These are phyloP conservation scores for Paracoccidioides lutzii DNA, from an alignment of 2,329 filamentous ascomycete species.

Conservation along the genomic window DNA sequence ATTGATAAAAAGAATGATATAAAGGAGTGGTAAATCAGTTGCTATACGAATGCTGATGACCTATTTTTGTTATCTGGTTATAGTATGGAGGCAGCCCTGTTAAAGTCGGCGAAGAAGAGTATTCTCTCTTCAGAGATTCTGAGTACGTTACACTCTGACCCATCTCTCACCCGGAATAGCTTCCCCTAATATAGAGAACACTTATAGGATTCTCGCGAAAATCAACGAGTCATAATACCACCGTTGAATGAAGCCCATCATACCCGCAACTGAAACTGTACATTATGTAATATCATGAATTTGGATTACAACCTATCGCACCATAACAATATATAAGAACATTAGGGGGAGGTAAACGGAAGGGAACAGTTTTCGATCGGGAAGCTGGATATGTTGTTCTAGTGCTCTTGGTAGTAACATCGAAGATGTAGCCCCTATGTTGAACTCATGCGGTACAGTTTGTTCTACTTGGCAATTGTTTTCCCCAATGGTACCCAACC, in stretches of 20 bases:
- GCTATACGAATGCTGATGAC: conserved; percentile 9
- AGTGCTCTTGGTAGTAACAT: not conserved
- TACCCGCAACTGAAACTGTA: not conserved
- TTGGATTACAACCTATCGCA: not conserved
- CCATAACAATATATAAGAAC: not conserved
- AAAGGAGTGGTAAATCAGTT: not conserved
- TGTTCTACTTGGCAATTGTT: not conserved
- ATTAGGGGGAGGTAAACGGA: not conserved
- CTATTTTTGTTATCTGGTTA: not conserved
- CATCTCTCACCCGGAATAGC: not conserved
- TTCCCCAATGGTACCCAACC: not conserved
- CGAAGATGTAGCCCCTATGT: too few relatives aligned
- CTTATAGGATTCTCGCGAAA: conserved; percentile 82
- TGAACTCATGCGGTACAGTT: not conserved
- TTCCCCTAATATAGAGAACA: conserved; percentile 10
- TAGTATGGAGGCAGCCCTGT: conserved; percentile 88
- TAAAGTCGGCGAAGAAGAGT: conserved; percentile 97
- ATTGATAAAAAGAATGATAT: not conserved
- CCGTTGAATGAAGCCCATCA: not conserved
- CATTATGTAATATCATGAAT: conserved; percentile 1
- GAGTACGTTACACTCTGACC: conserved; percentile 55
- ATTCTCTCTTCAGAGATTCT: conserved; percentile 87
- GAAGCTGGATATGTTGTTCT: not conserved
- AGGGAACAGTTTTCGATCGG: not conserved
- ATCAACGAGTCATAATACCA: conserved; percentile 65